Base-by-base conservation (phyloP, 2,329 filamentous ascomycete genomes). In the Madurella fahalii region DNA sequence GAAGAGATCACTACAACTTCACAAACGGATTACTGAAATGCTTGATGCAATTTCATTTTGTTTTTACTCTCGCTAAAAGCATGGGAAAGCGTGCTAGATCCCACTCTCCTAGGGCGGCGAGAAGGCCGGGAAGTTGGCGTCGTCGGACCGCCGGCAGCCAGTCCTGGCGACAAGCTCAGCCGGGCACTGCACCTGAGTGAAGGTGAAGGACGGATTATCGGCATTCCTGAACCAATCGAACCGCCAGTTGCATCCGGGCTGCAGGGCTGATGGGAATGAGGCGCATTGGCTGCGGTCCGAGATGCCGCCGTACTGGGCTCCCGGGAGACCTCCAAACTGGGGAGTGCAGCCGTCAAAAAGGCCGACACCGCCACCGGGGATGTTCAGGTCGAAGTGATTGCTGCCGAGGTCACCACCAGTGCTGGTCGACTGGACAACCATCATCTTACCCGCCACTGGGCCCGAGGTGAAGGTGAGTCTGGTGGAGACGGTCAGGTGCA, bases 361-460 rank as follows among this genome's bases (percentile, higher is more conserved):
- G 46, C 81, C 81, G 17, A 77, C 75, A 30, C 81, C 81, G 53
- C 81, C 80, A 15, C 80, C 80, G 2, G 77, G 78, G 30, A 80
- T 78, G 69, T 74, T 64, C 17, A 85, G 64, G 68, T 85, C 81
- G 63, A 84, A 85, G 58, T 85, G 82, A 64, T 83, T 83, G 32
- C 65, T 63, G 41, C 73, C 73, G 8, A 84, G 70, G 64, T 84
- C 82, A 17, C 72, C 74, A 31, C 82, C 83, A 2, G 82, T 86
- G 67, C 85, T 86, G 34, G 80, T 84, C 9, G 80, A 79, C 65
- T 86, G 83, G 15, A 86, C 77, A 50, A 86, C 73, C 79, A 86
- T 82, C 55, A 74, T 79, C 71, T 86, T 85, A 51, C 82, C 82
- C 25, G 72, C 68, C 17, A 81, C 74, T 5, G 77, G 69, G 5